Evolutionary conservation across 345 rosid genomes (phyloP).

Genomic region (Eutrema yunnanense): DNA sequence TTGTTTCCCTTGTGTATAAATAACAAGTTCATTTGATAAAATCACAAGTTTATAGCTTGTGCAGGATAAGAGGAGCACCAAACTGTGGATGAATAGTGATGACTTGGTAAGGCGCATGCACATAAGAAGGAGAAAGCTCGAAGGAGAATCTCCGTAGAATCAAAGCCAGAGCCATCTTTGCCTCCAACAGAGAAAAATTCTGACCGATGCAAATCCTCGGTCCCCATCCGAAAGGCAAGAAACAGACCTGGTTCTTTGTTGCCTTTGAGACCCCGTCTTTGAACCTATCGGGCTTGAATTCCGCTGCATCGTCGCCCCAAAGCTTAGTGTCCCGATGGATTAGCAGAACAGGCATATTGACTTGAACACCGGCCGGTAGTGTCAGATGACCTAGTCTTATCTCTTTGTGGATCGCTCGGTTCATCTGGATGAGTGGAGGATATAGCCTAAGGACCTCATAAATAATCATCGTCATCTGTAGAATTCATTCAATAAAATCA

Average conservation of each 20-base stretch:
- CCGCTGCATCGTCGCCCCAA: slow-evolving; percentile 51
- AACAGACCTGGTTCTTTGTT: slow-evolving; percentile 41
- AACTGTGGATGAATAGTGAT: slow-evolving; percentile 41
- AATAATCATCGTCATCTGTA: slow-evolving; percentile 40
- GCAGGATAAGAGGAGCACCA: slow-evolving; percentile 41
- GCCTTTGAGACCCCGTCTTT: slow-evolving; percentile 46
- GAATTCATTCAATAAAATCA: background rate
- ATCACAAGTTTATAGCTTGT: slow-evolving; percentile 1
- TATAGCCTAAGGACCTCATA: slow-evolving; percentile 51
- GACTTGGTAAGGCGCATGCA: slow-evolving; percentile 38
- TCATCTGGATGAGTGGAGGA: slow-evolving; percentile 13
- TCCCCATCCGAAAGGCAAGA: slow-evolving; percentile 54
- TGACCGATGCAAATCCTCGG: slow-evolving; percentile 59
- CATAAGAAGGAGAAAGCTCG: slow-evolving; percentile 47
- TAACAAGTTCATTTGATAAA: background rate
- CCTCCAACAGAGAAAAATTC: slow-evolving; percentile 56
- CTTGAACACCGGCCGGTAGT: slow-evolving; percentile 28
- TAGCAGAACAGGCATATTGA: slow-evolving; percentile 19
- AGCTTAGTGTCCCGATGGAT: slow-evolving; percentile 39
- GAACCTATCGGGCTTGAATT: slow-evolving; percentile 54
- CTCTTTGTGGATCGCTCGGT: slow-evolving; percentile 21
- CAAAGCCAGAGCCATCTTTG: slow-evolving; percentile 46
- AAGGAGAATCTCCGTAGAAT: slow-evolving; percentile 43
- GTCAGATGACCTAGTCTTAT: slow-evolving; percentile 36
- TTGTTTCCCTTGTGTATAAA: background rate